phyloP scores from a whole-genome alignment of 1,284 basidiomycete species.

The Singerocomus rubriflavus region DNA sequence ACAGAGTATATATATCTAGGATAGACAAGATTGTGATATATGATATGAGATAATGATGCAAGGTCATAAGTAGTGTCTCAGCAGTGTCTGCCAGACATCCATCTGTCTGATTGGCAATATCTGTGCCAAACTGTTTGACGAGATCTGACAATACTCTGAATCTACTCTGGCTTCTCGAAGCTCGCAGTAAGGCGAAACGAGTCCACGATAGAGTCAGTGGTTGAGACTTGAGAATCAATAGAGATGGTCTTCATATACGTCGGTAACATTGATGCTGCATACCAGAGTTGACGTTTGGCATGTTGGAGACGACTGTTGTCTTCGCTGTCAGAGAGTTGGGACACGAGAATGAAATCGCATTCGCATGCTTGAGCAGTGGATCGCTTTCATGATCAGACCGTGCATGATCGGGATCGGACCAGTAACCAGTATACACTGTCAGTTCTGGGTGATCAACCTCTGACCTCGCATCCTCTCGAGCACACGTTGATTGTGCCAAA shows the following conservation, averaged over 20 bases:
- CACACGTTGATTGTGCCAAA: neutral
- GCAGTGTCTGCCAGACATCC: too few relatives aligned
- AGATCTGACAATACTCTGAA: too few relatives aligned
- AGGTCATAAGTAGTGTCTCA: too few relatives aligned
- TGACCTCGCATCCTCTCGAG: constrained; percentile 1
- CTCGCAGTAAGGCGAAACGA: constrained; percentile 52
- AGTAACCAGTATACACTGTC: constrained; percentile 25
- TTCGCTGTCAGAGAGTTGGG: constrained; percentile 13
- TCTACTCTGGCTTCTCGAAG: constrained; percentile 46
- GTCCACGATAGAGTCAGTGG: constrained; percentile 43
- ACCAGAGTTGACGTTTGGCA: constrained; percentile 7
- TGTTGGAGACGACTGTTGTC: neutral
- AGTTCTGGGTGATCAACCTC: constrained; percentile 5
- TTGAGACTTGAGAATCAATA: constrained; percentile 29
- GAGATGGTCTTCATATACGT: constrained; percentile 40
- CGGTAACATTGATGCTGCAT: constrained; percentile 35
- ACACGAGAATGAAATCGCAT: neutral
- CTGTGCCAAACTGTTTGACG: too few relatives aligned
- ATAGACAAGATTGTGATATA: too few relatives aligned
- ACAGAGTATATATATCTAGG: too few relatives aligned
- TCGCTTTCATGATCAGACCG: constrained; percentile 21
- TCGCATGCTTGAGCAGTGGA: constrained; percentile 12
- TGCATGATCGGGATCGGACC: constrained; percentile 24
- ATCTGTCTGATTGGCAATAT: too few relatives aligned
- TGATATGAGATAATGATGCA: too few relatives aligned